Evolutionary conservation across 225 moss, liverwort and hornwort species (phyloP), one percentile per base, ranked within the genome.

Genomic region (Sphagnum contortum): DNA sequence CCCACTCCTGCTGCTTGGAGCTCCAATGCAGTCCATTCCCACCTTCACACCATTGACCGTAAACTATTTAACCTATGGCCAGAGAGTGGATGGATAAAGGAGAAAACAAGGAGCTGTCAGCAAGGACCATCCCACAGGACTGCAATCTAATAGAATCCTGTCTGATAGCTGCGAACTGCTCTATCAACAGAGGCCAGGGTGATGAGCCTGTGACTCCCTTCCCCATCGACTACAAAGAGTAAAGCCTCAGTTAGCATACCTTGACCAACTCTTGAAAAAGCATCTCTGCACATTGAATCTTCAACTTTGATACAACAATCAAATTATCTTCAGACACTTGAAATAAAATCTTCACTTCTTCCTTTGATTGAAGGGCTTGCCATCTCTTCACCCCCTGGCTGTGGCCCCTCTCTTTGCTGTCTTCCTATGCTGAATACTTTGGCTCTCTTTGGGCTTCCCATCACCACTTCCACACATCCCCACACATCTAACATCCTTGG

Each of bases 191-290:
- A 29, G 29, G 29, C 29, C 29, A 29, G 29, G 29, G 29, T 29
- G 29, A 29, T 29, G 29, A 29, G 29, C 29, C 29, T 29, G 29
- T 29, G 29, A 29, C 29, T 29, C 29, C 29, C 29, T 29, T 29
- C 29, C 29, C 74, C 80, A 72, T 62, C 70, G 56, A 70, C 67
- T 72, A 29, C 71, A 71, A 64, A 75, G 74, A 75, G 70, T 70
- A 68, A 80, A 80, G 79, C 79, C 83, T 77, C 71, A 64, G 79
- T 83, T 72, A 83, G 77, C 83, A 80, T 83, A 80, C 83, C 83
- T 83, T 76, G 74, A 80, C 80, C 62, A 70, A 83, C 80, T 70
- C 72, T 80, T 77, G 79, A 74, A 80, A 67, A 74, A 63, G 69
- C 61, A 79, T 65, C 59, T 76, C 29, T 29, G 29, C 29, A 29